phyloP scores from a whole-genome alignment of 805 yeast species.

The Ogataea saltuana region DNA sequence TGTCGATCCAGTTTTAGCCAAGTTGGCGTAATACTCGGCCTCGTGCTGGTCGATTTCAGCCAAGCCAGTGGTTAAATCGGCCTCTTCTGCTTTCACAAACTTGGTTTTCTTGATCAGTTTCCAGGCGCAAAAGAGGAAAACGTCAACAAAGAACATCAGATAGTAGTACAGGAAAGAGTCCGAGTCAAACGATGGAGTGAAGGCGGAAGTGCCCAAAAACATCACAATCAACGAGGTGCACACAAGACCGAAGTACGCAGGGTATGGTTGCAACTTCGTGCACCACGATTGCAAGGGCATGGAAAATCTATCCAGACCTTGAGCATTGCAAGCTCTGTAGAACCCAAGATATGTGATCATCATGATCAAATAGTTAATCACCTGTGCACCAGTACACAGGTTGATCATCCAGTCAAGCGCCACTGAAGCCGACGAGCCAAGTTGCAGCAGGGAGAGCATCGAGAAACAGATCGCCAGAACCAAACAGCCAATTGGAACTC shows the following conservation, averaged over 20 bases:
- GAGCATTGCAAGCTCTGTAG: conserved; percentile 60
- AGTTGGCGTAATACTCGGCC: conserved; percentile 29
- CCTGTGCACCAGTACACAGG: conserved; percentile 33
- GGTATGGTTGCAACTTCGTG: conserved; percentile 41
- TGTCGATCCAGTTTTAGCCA: conserved; percentile 1
- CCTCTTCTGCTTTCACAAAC: conserved; percentile 43
- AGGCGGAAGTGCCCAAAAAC: conserved; percentile 42
- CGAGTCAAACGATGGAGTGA: conserved; percentile 40
- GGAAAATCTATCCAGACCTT: conserved; percentile 47
- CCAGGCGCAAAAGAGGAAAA: conserved; percentile 37
- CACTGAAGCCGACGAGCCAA: conserved; percentile 33
- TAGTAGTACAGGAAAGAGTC: conserved; percentile 46
- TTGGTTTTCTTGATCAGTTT: conserved; percentile 43
- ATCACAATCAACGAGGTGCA: conserved; percentile 38
- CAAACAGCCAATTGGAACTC: conserved; percentile 48
- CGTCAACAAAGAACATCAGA: conserved; percentile 43
- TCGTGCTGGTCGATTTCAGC: conserved; percentile 54
- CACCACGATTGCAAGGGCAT: conserved; percentile 53
- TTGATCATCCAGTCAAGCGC: conserved; percentile 37
- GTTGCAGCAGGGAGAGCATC: conserved; percentile 36
- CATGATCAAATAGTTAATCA: conserved; percentile 33
- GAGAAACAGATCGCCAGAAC: conserved; percentile 35
- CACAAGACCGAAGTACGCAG: conserved; percentile 31
- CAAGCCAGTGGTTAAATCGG: conserved; percentile 46
- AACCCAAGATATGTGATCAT: conserved; percentile 59